Base-by-base conservation (phyloP, 1,139 yeast species). In the Lodderomyces margitis region DNA sequence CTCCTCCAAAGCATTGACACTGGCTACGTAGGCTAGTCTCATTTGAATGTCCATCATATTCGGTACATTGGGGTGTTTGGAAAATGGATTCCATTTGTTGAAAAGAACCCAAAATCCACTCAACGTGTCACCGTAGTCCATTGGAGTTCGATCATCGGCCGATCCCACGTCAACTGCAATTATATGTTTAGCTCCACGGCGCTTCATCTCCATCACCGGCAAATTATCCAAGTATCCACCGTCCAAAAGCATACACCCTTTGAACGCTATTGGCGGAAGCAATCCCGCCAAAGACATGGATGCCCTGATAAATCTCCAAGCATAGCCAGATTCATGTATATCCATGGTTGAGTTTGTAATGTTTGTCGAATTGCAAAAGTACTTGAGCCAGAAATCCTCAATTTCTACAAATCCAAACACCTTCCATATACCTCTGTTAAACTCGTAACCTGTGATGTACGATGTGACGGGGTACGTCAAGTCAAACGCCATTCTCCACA, bases 91-190 rank as follows among this genome's bases (percentile, higher is more conserved):
- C 83, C 94, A 81, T 44, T 95, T 72, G 61, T 92, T 92, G 46
- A 88, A 65, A 10, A 92, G 55, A 6, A 88, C 96, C 97, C 98
- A 89, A 39, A 85, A 69, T 2, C 98, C 98, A 44, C 94, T 86
- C 36, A 92, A 68, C 0, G 97, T 84, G 58, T 92, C 98, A 3
- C 98, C 98, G 59, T 89, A 92, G 38, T 75, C 70, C 92, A 87
- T 82, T 3, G 95, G 95, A 0, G 95, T 83, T 39, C 92, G 75
- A 53, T 91, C 98, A 59, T 92, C 98, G 9, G 84, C 85, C 2
- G 96, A 86, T 0, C 98, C 98, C 34, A 92, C 98, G 62, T 92
- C 98, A n/a, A 91, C 94, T 0, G 98, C 98, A 57, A 92, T 81
- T 21, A 92, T 83, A 36, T 85, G 78, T 44, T 83, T 82, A 4